Conservation (phyloP, 1,139 yeast genomes). For the Pichia sp. region DNA sequence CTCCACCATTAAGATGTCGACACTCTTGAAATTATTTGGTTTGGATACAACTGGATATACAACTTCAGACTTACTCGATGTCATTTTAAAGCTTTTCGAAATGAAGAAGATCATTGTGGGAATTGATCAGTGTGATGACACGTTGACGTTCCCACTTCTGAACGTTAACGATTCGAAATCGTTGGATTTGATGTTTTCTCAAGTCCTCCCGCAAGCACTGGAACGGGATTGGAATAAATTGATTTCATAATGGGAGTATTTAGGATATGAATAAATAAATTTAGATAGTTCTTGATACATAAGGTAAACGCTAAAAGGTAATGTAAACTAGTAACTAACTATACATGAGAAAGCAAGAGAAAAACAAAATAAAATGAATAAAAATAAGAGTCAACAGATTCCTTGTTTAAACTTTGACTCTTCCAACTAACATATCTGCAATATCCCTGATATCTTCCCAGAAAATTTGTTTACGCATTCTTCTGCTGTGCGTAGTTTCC, state of each 20-base stretch:
- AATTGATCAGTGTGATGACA: conserved; percentile 8
- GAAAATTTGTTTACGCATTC: conserved; percentile 88
- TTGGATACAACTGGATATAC: neutral
- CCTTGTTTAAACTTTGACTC: conserved; percentile 38
- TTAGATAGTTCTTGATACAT: no score
- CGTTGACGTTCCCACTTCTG: conserved; percentile 3
- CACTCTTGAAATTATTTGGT: neutral
- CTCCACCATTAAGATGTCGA: neutral
- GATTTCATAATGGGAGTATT: neutral
- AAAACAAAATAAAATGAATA: neutral
- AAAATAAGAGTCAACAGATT: neutral
- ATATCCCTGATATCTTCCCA: conserved; percentile 76
- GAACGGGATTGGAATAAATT: conserved; percentile 11
- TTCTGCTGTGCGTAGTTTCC: conserved; percentile 74
- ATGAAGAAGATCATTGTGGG: conserved; percentile 9
- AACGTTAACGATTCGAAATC: neutral
- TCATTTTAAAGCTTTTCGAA: neutral
- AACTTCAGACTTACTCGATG: neutral
- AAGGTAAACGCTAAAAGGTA: no score
- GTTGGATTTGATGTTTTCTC: conserved; percentile 3
- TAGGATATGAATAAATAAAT: no score
- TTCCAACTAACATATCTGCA: conserved; percentile 85
- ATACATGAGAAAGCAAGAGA: neutral
- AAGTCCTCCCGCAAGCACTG: conserved; percentile 4
- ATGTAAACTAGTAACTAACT: no score